These are phyloP conservation scores for Arthrocladium fulminans DNA, from an alignment of 2,329 filamentous ascomycete species.

Conservation along the genomic window DNA sequence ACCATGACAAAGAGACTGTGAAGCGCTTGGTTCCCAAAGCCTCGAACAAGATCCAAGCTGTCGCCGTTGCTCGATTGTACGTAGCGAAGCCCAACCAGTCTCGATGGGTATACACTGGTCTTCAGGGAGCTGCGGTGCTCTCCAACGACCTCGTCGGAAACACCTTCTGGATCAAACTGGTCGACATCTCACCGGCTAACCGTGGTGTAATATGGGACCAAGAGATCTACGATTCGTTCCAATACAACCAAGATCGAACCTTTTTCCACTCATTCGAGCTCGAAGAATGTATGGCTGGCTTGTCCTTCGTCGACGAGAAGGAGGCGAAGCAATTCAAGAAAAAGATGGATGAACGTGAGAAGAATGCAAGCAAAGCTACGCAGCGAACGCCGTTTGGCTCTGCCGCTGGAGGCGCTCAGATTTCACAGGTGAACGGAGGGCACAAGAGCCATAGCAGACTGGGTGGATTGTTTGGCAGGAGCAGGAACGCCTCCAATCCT, in stretches of 20 bases:
- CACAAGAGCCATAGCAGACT: constrained; percentile 43
- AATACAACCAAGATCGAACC: constrained; percentile 91
- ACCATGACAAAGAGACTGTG: constrained; percentile 93
- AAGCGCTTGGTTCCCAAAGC: constrained; percentile 89
- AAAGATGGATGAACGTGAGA: constrained; percentile 93
- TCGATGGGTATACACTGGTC: constrained; percentile 87
- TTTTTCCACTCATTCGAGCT: constrained; percentile 98
- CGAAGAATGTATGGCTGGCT: constrained; percentile 77
- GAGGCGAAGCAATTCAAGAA: constrained; percentile 95
- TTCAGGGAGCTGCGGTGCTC: constrained; percentile 85
- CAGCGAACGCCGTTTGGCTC: constrained; percentile 63
- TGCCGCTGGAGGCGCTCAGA: constrained; percentile 39
- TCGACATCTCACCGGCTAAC: constrained; percentile 77
- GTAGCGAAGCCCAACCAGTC: constrained; percentile 77
- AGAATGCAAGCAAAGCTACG: constrained; percentile 86
- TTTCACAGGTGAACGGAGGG: constrained; percentile 32
- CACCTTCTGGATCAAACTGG: constrained; percentile 95
- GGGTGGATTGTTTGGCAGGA: constrained; percentile 41
- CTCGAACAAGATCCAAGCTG: constrained; percentile 94
- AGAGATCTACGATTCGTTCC: constrained; percentile 91
- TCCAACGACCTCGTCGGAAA: constrained; percentile 90
- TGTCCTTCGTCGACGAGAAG: constrained; percentile 94
- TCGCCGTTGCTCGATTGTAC: constrained; percentile 87
- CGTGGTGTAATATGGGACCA: constrained; percentile 93
- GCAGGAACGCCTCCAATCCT: constrained; percentile 39